Evolutionary conservation across 768 basidiomycete genomes (phyloP), one percentile per base, ranked within the genome.

Genomic region (Hygrocybe punicea): DNA sequence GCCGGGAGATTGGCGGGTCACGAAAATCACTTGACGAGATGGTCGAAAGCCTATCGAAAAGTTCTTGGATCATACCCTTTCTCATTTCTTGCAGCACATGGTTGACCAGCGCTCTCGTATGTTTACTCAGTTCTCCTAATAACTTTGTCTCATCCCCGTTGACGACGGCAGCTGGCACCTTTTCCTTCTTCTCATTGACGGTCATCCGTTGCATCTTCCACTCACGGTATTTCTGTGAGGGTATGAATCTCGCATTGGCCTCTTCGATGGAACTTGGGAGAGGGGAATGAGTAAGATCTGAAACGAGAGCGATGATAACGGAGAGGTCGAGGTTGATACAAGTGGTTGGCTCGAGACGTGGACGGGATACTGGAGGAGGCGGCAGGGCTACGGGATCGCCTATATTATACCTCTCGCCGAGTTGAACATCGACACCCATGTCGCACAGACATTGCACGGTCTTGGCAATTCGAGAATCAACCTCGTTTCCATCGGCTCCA

Each of bases 261-360:
- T 85, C 86, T 13, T 81, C 79, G 0, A 78, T 61, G 0, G 78
- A 76, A 1, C 58, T 40, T 0, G 92, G 93, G 0, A 92, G 74
- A 1, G 79, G 76, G 0, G 85, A 76, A 68, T 94, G 92, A 0
- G 89, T 87, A 51, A 91, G 83, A 60, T 92, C 91, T 10, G 89
- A 91, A 42, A 90, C 80, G 25, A 94, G 78, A 0, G 93, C 92
- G 53, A 96, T 87, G 46, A 96, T 80, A 1, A 89, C 79, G 1
- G 91, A 93, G 10, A 96, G 77, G 65, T 96, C 93, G 34, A 94
- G 79, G 61, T 93, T 90, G 69, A 96, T 77, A 48, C 78, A 73
- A 6, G 63, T 62, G 0, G 87, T 89, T 1, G 87, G 88, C 9
- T 67, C 55, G 36, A 80, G 67, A 14, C 58, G 24, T 23, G 2